A percentile compares a stretch with the other conserved stretches of the same genome.
Conservation (phyloP, 768 basidiomycete species). For the Auricularia heimuer region DNA sequence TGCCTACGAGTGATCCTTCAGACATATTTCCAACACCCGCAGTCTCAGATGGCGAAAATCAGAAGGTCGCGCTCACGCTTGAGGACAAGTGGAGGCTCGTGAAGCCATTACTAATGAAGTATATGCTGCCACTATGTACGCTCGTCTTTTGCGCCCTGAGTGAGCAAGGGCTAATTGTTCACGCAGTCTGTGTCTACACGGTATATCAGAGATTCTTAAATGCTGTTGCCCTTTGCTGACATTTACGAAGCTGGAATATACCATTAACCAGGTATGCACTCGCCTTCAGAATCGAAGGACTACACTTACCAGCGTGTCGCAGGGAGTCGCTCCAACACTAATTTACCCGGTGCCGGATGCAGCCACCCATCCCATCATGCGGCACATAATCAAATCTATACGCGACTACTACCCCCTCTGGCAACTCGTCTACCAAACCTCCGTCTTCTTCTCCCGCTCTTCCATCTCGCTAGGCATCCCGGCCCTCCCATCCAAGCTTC, state of each 20-base stretch:
- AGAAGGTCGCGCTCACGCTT: constrained; percentile 44
- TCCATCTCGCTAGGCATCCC: constrained; percentile 80
- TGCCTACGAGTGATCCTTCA: constrained; percentile 26
- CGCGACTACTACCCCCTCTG: constrained; percentile 94
- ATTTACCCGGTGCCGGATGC: constrained; percentile 73
- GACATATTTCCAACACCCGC: constrained; percentile 3
- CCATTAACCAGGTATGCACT: constrained; percentile 65
- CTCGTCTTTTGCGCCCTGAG: constrained; percentile 9
- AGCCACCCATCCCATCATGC: constrained; percentile 50
- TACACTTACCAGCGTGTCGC: constrained; percentile 3
- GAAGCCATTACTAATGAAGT: constrained; percentile 65
- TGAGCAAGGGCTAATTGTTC: not conserved
- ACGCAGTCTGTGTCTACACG: constrained; percentile 48
- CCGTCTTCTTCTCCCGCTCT: constrained; percentile 89
- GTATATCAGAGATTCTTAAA: constrained; percentile 21
- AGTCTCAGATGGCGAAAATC: constrained; percentile 33
- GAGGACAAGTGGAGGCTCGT: constrained; percentile 76
- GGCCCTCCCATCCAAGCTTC: constrained; percentile 55
- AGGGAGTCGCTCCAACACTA: constrained; percentile 86
- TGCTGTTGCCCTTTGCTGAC: no score
- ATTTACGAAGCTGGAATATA: constrained; percentile 68
- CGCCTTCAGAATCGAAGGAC: not conserved
- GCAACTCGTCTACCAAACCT: constrained; percentile 86
- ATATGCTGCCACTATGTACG: constrained; percentile 92
- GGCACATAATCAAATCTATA: constrained; percentile 69